Percentiles rank a stretch among this genome's conserved stretches.
phyloP scores from a whole-genome alignment of 2,329 filamentous ascomycete genomes.

The Fusarium multiceps region DNA sequence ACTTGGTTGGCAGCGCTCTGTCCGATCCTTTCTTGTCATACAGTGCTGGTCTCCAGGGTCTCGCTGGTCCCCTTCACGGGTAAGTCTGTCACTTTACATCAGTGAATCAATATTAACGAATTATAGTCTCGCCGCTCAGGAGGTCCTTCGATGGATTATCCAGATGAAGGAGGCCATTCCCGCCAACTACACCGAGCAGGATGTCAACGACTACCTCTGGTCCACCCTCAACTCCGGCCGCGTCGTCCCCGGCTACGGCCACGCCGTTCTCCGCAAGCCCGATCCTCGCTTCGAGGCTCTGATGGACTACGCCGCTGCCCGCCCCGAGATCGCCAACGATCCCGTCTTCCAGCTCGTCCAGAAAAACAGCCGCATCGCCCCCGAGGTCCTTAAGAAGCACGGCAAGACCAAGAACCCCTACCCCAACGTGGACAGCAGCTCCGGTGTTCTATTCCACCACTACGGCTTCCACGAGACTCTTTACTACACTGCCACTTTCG shows the following conservation, averaged over 20 bases:
- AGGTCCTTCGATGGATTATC: slow-evolving; percentile 95
- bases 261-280: slow-evolving; percentile 97
- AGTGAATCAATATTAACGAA: neutral
- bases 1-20: slow-evolving; percentile 93
- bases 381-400: slow-evolving; percentile 89
- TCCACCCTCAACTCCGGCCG: slow-evolving; percentile 93
- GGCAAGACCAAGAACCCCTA: slow-evolving; percentile 99
- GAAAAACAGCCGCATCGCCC: slow-evolving; percentile 92
- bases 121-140: slow-evolving; percentile 84
- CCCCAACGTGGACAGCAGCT: slow-evolving; percentile 94
- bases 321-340: slow-evolving; percentile 85
- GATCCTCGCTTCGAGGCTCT: slow-evolving; percentile 96
- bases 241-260: slow-evolving; percentile 97
- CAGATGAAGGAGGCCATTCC: slow-evolving; percentile 95
- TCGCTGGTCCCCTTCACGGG: slow-evolving; percentile 81
- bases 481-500: slow-evolving; percentile 86
- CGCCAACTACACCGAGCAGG: slow-evolving; percentile 78
- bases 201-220: slow-evolving; percentile 93
- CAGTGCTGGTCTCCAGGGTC: slow-evolving; percentile 92
- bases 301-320: slow-evolving; percentile 91
- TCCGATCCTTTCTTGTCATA: slow-evolving; percentile 97
- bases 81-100: slow-evolving; percentile 49
- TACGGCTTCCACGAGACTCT: slow-evolving; percentile 97
- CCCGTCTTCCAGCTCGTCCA: slow-evolving; percentile 95
- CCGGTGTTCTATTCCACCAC: slow-evolving; percentile 96